Base-by-base conservation (phyloP, 192 early-diverging fungal species). In the Pilobolus umbonatus region DNA sequence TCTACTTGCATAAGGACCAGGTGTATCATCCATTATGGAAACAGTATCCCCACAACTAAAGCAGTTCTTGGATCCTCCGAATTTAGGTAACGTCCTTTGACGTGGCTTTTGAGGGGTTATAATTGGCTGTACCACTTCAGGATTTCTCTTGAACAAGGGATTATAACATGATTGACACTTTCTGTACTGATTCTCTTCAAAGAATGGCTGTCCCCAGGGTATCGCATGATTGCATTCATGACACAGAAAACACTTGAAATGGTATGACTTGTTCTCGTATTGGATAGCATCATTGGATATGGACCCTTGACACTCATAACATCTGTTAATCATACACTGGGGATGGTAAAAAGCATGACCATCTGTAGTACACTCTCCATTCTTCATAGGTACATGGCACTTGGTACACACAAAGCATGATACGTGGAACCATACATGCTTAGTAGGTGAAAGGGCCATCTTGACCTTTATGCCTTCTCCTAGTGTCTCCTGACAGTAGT, bases 21-120 rank as follows among this genome's bases (percentile, higher is more conserved):
- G 70, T 1, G 67, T 70, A 53, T 77, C 67, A 29, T 80, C 78
- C 67, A 77, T 71, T 47, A 80, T 64, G 0, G 72, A 69, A 31
- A 80, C 74, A 9, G 67, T 56, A 9, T 73, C 57, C 1, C 60
- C 62, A 56, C 78, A 80, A 10, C 78, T 57, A 7, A 75, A 71
- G 49, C 78, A 80, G 9, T 21, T 73, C 21, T 59, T 75, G 21
- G 60, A 62, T 10, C 78, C 78, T 17, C 78, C 78, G 31, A 80
- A 58, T 55, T 73, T 75, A 1, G 73, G 73, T 6, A 75, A 54
- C 1, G 73, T 68, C 15, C 64, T 32, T 36, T 29, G 54, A 9
- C 72, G 75, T 19, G 73, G 47, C 15, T 61, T 32, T 36, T 29
- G 54, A 9, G 70, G 75, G 15, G 73, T 40, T 10, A 64, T 64